Evolutionary conservation across 2,329 filamentous ascomycete genomes (phyloP).

Genomic region (Rutstroemia sydowiana): DNA sequence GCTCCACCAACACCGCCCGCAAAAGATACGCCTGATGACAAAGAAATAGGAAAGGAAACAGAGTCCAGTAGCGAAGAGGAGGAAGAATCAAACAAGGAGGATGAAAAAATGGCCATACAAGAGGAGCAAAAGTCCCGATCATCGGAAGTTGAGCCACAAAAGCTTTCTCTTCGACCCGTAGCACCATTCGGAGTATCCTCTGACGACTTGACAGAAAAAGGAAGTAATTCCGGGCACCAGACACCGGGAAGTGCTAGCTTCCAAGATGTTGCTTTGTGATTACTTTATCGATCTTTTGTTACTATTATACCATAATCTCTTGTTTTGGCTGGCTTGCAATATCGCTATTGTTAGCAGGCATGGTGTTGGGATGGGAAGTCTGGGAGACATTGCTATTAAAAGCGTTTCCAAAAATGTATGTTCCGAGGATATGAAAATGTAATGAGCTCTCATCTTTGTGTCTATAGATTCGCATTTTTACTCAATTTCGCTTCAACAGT

Average conservation of each 20-base stretch:
- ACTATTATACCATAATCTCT: slow-evolving; percentile 7
- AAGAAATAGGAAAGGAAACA: slow-evolving; percentile 22
- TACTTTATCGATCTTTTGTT: background rate
- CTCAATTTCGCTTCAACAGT: background rate
- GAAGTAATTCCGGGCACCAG: slow-evolving; percentile 30
- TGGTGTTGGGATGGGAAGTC: slow-evolving; percentile 7
- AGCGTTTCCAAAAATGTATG: background rate
- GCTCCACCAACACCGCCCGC: slow-evolving; percentile 27
- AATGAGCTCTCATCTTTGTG: slow-evolving; percentile 5
- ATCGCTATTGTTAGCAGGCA: background rate
- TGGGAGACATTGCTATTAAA: background rate
- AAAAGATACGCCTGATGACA: slow-evolving; percentile 24
- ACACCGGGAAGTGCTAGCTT: slow-evolving; percentile 53
- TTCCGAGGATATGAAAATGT: slow-evolving; percentile 1
- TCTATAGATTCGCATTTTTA: background rate
- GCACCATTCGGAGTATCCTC: slow-evolving; percentile 25
- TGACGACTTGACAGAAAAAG: slow-evolving; percentile 31
- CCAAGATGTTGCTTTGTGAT: slow-evolving; percentile 54
- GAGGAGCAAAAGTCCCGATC: slow-evolving; percentile 51
- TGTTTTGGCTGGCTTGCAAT: background rate
- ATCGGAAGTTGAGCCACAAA: slow-evolving; percentile 49
- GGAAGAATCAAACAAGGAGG: slow-evolving; percentile 22
- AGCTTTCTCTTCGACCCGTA: slow-evolving; percentile 42
- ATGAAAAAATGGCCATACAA: slow-evolving; percentile 28
- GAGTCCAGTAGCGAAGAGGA: slow-evolving; percentile 14